Base-by-base conservation (phyloP, 108 stramenopile genomes). In the Schizochytrium sp. region DNA sequence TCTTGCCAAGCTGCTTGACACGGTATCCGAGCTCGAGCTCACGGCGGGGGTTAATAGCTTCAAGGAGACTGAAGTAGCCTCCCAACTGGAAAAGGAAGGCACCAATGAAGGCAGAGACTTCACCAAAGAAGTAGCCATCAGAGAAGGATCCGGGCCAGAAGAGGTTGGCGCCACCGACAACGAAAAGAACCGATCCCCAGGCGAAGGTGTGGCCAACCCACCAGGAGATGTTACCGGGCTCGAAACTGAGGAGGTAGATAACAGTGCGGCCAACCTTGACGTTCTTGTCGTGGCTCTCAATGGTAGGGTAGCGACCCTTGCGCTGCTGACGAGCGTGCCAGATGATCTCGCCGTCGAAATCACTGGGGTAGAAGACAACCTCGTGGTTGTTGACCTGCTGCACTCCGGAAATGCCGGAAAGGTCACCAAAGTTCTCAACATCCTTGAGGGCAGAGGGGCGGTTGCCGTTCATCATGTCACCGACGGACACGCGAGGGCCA, bases 321-420 rank as follows among this genome's bases (percentile, higher is more conserved):
- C 64, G 64, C 40, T 69, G 64, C 10, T 69, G 64, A 1, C 64
- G 64, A 12, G 64, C 40, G 64, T 69, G 64, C 12, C 28, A 69
- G 15, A 69, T 44, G 64, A 69, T 38, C 64, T 69, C 64, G 64
- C 64, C 64, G 8, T 69, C 64, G 28, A 69, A 69, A 44, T 69
- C 64, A 13, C 44, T 7, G 5, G 64, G 64, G 15, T 69, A 69
- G 15, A 69, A 69, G 19, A 69, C 64, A 15, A 69, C 64, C 64
- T 69, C 64, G 28, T 69, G 40, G 12, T 69, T 44, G 15, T 38
- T 38, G 8, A 44, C 44, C 28, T 69, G 64, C 28, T 69, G 42
- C 64, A 69, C 7, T 10, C 44, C 42, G 19, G 64, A 13, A 7
- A 69, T 69, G 0, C 7, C 12, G 28, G 64, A 44, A 10, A 69